Percentiles rank a stretch among this genome's conserved stretches.
These are phyloP conservation scores for Polymyxa betae DNA, from an alignment of 208 protist species.

Conservation along the genomic window DNA sequence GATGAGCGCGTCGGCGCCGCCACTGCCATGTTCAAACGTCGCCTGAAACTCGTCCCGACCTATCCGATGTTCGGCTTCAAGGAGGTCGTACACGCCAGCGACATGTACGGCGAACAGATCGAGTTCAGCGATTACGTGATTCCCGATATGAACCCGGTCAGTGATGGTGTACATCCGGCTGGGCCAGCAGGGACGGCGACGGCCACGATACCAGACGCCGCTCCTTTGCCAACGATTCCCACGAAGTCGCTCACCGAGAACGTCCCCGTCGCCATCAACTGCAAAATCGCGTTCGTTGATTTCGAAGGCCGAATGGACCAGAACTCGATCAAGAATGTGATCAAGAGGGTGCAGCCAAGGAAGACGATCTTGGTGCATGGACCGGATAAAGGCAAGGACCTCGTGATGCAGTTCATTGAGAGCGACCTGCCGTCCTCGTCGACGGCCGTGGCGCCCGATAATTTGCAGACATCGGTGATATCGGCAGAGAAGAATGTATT, in stretches of 20 bases:
- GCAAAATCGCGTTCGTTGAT: not conserved
- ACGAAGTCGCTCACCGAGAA: conserved; percentile 24
- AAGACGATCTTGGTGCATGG: conserved; percentile 21
- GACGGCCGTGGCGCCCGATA: conserved; percentile 3
- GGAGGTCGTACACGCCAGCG: conserved; percentile 17
- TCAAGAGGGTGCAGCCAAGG: conserved; percentile 12
- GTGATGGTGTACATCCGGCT: not conserved
- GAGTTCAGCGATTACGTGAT: conserved; percentile 35
- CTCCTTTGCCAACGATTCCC: not conserved
- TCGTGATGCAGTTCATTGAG: conserved; percentile 14
- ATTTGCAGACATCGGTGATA: conserved; percentile 34
- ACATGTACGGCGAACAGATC: conserved; percentile 37
- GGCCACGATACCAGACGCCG: not conserved
- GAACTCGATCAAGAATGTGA: conserved; percentile 46
- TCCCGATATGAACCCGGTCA: conserved; percentile 2
- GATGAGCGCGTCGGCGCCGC: not conserved
- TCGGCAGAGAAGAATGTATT: conserved; percentile 31
- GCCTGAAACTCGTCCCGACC: not conserved
- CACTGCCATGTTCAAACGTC: conserved; percentile 43
- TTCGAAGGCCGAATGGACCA: conserved; percentile 49
- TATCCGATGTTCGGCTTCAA: conserved; percentile 29
- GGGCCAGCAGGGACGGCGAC: not conserved
- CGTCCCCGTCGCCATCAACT: not conserved
- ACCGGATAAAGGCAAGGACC: not conserved
- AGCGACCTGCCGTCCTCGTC: not conserved